A percentile compares a stretch with the other conserved stretches of the same genome.
These are phyloP conservation scores for Roridomyces roridus DNA, from an alignment of 768 basidiomycete genomes.

Conservation along the genomic window DNA sequence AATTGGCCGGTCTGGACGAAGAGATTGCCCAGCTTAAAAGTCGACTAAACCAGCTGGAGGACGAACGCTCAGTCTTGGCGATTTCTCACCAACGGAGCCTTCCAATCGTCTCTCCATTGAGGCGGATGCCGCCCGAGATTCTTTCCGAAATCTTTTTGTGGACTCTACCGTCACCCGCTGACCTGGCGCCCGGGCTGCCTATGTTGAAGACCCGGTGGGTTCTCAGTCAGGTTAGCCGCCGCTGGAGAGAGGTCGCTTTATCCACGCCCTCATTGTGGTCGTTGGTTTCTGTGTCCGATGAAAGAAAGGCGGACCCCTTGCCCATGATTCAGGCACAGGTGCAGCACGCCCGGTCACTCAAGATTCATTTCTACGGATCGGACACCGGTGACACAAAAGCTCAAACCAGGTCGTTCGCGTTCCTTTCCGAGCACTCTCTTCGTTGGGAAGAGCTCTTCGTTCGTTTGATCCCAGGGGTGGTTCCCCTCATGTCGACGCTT, in stretches of 20 bases:
- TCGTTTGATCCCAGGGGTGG: background rate
- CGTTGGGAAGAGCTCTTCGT: constrained; percentile 2
- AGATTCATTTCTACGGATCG: background rate
- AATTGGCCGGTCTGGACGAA: too few relatives aligned
- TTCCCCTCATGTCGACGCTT: background rate
- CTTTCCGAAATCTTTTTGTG: too few relatives aligned
- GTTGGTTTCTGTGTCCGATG: background rate
- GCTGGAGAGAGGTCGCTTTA: constrained; percentile 3
- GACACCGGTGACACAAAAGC: background rate
- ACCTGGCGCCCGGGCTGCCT: background rate
- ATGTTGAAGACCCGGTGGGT: too few relatives aligned
- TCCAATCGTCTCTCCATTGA: too few relatives aligned
- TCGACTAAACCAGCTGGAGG: too few relatives aligned
- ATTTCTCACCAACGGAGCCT: too few relatives aligned
- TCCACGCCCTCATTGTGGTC: constrained; percentile 8
- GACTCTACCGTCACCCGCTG: background rate
- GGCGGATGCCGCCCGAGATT: too few relatives aligned
- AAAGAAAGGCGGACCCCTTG: background rate
- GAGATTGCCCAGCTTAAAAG: too few relatives aligned
- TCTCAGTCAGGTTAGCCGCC: background rate
- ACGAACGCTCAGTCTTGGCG: too few relatives aligned
- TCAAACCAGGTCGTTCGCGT: background rate
- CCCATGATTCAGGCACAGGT: background rate
- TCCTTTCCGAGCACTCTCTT: background rate
- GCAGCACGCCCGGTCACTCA: background rate